phyloP scores from a whole-genome alignment of 1,284 basidiomycete genomes.

The Meira miltonrushii region DNA sequence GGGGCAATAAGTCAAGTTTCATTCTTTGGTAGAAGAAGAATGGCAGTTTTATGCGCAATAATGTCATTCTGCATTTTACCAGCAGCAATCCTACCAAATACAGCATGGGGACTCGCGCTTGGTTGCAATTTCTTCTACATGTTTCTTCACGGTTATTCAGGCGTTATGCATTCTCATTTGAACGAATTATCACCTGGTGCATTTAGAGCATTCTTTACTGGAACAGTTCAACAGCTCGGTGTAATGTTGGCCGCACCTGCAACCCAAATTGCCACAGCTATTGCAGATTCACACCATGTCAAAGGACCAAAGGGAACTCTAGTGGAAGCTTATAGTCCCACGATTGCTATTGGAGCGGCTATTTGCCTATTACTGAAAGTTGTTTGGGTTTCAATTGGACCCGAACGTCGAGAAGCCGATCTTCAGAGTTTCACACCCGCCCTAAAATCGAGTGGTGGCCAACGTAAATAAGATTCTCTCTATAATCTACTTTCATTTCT shows the following conservation, averaged over 20 bases:
- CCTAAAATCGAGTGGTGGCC: not conserved
- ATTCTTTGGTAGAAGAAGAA: not conserved
- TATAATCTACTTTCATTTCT: too few relatives aligned
- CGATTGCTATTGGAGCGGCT: not conserved
- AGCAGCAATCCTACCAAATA: not conserved
- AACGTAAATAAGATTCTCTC: too few relatives aligned
- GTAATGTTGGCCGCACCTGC: not conserved
- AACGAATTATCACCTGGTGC: not conserved
- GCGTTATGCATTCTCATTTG: not conserved
- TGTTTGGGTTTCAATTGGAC: conserved; percentile 3
- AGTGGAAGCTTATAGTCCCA: not conserved
- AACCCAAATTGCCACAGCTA: not conserved
- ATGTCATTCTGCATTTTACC: not conserved
- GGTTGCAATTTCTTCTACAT: not conserved
- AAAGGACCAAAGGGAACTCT: not conserved
- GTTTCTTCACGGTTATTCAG: not conserved
- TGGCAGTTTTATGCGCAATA: not conserved
- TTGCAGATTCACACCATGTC: not conserved
- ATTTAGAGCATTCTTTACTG: not conserved
- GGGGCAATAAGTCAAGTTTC: not conserved
- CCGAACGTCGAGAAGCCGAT: not conserved
- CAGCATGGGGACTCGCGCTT: not conserved
- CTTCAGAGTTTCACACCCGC: not conserved
- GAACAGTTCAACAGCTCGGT: not conserved
- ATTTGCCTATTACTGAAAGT: not conserved